These are phyloP conservation scores for Boletus tomentosulus DNA, from an alignment of 768 basidiomycete species.

Conservation along the genomic window DNA sequence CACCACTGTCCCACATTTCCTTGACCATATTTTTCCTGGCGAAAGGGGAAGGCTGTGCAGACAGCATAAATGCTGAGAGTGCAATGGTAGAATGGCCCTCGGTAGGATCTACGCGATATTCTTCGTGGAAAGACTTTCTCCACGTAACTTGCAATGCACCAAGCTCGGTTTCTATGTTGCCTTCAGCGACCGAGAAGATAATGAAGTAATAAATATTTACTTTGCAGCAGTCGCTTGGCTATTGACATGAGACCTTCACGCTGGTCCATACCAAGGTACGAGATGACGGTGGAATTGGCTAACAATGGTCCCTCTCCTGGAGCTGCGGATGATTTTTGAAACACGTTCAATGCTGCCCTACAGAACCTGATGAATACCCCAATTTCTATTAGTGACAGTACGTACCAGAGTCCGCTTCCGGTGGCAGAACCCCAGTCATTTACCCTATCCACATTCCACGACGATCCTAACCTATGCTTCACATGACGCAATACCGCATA, in stretches of 20 bases:
- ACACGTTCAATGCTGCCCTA: constrained; percentile 67
- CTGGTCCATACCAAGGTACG: constrained; percentile 75
- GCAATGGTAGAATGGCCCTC: constrained; percentile 58
- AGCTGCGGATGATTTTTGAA: constrained; percentile 40
- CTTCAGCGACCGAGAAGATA: constrained; percentile 9
- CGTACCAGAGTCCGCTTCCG: constrained; percentile 81
- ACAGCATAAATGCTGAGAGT: constrained; percentile 81
- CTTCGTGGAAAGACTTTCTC: constrained; percentile 55
- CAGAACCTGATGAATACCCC: constrained; percentile 10
- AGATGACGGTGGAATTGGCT: constrained; percentile 47
- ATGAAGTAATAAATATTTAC: constrained; percentile 34
- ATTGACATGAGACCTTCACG: constrained; percentile 66
- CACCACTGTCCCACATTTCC: constrained; percentile 91
- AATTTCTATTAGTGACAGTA: constrained; percentile 2
- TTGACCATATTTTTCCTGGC: constrained; percentile 65
- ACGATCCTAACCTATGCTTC: constrained; percentile 56
- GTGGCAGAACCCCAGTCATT: constrained; percentile 85
- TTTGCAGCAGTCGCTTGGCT: constrained; percentile 57
- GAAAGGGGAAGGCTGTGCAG: constrained; percentile 59
- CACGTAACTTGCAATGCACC: constrained; percentile 45
- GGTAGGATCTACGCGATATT: constrained; percentile 37
- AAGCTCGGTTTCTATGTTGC: constrained; percentile 42
- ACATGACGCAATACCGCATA: constrained; percentile 67
- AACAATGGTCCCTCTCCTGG: constrained; percentile 35
- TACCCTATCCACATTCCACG: constrained; percentile 57